These are phyloP conservation scores for Rhodotorula kratochvilovae DNA, from an alignment of 768 basidiomycete genomes.

Conservation along the genomic window DNA sequence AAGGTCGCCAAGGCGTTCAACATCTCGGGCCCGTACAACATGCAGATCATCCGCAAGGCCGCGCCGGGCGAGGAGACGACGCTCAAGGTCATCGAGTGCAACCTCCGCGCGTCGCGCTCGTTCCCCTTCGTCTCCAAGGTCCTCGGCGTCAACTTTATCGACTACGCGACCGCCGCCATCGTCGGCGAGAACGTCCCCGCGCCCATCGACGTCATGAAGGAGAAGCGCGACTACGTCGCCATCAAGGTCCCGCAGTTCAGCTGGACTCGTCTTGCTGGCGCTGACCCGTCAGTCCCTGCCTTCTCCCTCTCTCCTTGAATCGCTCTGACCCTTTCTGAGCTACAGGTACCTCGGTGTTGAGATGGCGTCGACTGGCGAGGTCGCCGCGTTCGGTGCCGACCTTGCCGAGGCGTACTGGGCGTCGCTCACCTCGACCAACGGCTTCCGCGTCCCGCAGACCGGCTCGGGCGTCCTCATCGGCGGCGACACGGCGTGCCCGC, in stretches of 20 bases:
- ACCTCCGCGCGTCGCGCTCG: slow-evolving; percentile 91
- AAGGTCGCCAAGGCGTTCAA: slow-evolving; percentile 93
- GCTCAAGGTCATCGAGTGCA: slow-evolving; percentile 98
- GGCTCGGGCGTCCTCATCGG: slow-evolving; percentile 79
- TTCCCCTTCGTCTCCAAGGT: slow-evolving; percentile 99
- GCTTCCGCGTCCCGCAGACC: slow-evolving; percentile 82
- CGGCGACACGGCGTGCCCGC: slow-evolving; percentile 79
- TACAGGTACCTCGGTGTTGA: slow-evolving; percentile 24
- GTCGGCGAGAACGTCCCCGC: slow-evolving; percentile 75
- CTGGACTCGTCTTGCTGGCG: slow-evolving; percentile 92
- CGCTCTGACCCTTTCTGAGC: background rate
- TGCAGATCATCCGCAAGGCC: slow-evolving; percentile 92
- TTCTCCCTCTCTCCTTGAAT: slow-evolving; percentile 52
- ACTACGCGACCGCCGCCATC: slow-evolving; percentile 84
- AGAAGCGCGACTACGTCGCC: slow-evolving; percentile 81
- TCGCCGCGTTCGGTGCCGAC: slow-evolving; percentile 89
- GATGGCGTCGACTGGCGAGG: slow-evolving; percentile 55
- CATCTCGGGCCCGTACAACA: slow-evolving; percentile 98
- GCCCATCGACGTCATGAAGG: slow-evolving; percentile 84
- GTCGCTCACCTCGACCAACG: slow-evolving; percentile 87
- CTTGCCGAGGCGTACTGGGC: slow-evolving; percentile 94
- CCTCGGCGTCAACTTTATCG: slow-evolving; percentile 93
- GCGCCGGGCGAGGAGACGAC: slow-evolving; percentile 57
- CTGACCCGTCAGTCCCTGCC: slow-evolving; percentile 93
- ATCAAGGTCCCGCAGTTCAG: slow-evolving; percentile 80